Evolutionary conservation across 495 filamentous ascomycete species (phyloP).

Genomic region (Xylaria grammica): DNA sequence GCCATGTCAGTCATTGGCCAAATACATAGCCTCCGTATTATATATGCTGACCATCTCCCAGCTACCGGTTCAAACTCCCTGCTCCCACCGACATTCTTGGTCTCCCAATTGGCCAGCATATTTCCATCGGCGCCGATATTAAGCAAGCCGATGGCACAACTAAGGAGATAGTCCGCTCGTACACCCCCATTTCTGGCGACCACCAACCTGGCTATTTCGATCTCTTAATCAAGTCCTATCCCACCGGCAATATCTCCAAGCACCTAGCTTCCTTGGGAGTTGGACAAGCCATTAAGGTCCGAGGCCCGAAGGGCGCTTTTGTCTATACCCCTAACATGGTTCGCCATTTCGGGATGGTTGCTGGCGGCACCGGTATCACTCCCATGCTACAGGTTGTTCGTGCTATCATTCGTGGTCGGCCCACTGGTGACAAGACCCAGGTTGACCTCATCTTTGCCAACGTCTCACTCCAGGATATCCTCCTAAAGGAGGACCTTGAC

Average conservation of each 20-base stretch:
- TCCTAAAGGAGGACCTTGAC: slow-evolving; percentile 90
- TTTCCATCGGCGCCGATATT: slow-evolving; percentile 86
- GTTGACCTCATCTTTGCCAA: slow-evolving; percentile 96
- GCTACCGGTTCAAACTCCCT: slow-evolving; percentile 90
- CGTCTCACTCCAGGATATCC: slow-evolving; percentile 88
- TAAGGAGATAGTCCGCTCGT: slow-evolving; percentile 93
- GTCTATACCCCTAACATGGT: slow-evolving; percentile 96
- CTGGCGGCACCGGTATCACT: slow-evolving; percentile 96
- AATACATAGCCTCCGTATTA: neutral
- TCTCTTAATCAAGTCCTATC: slow-evolving; percentile 96
- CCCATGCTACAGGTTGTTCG: slow-evolving; percentile 96
- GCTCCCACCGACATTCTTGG: slow-evolving; percentile 80
- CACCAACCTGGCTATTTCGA: slow-evolving; percentile 93
- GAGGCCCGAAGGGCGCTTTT: slow-evolving; percentile 95
- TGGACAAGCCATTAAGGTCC: slow-evolving; percentile 86
- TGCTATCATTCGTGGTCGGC: slow-evolving; percentile 83
- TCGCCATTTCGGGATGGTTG: slow-evolving; percentile 94
- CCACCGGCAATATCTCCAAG: slow-evolving; percentile 92
- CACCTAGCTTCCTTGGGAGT: slow-evolving; percentile 82
- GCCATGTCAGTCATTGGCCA: slow-evolving; percentile 67
- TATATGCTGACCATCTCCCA: slow-evolving; percentile 35
- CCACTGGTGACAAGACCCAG: slow-evolving; percentile 81
- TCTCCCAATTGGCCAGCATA: slow-evolving; percentile 97
- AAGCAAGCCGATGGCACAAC: slow-evolving; percentile 64
- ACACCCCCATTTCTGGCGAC: slow-evolving; percentile 95